Conservation (phyloP, 2,329 filamentous ascomycete genomes). For the Calonectria multiphialidica region DNA sequence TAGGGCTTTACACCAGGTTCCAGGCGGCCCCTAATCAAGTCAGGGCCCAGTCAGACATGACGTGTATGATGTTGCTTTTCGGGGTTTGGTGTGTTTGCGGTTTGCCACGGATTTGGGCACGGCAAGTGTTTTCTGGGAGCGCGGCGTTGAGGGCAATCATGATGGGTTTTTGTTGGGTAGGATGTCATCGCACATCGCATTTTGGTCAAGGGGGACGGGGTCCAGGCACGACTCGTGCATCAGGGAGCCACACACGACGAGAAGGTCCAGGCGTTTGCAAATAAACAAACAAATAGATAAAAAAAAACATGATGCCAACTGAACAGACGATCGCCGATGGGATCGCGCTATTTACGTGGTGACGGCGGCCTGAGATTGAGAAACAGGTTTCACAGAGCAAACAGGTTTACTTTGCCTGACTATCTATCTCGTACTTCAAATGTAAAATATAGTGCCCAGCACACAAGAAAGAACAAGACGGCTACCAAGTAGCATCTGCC, state of each 20-base stretch:
- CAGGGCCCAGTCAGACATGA: background rate
- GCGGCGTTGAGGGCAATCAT: constrained; percentile 34
- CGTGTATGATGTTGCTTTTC: constrained; percentile 2
- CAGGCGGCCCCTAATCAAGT: constrained; percentile 26
- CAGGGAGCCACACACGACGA: background rate
- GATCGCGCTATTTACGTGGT: background rate
- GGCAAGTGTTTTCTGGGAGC: constrained; percentile 11
- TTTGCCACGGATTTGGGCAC: background rate
- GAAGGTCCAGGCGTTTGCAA: background rate
- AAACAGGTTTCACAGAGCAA: constrained; percentile 5
- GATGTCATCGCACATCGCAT: background rate
- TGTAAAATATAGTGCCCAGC: constrained; percentile 37
- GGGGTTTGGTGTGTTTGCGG: background rate
- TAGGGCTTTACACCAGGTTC: constrained; percentile 42
- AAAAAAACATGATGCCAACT: background rate
- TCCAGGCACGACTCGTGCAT: background rate
- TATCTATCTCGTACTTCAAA: constrained; percentile 20
- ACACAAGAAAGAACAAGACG: constrained; percentile 25
- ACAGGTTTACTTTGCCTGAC: constrained; percentile 1
- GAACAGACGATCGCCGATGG: background rate
- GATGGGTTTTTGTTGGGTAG: background rate
- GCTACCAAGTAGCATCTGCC: constrained; percentile 20
- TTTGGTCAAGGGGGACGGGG: background rate
- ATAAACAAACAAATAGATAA: background rate
- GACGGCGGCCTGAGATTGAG: background rate